phyloP scores from a whole-genome alignment of 345 rosid genomes.

The Raphanus sativus region DNA sequence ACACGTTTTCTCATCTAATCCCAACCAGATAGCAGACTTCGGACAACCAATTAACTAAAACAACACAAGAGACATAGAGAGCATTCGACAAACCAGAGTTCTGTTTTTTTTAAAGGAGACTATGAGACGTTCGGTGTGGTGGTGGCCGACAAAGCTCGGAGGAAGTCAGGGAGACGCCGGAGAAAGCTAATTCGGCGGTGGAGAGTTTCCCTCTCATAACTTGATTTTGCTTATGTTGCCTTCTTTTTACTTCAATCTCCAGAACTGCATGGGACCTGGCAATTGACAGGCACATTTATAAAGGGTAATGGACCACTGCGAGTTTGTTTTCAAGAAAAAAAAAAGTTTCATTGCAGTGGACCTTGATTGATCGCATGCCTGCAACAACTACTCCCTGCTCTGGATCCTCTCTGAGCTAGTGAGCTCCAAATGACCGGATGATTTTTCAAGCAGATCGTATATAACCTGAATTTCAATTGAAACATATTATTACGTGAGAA shows the following conservation, averaged over 20 bases:
- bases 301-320: not conserved
- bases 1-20: not conserved
- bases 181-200: not conserved
- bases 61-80: not conserved
- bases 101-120: not conserved
- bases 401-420: constrained; percentile 79
- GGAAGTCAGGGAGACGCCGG: not conserved
- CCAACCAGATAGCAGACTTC: not conserved
- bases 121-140: not conserved
- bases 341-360: constrained; percentile 17
- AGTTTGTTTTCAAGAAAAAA: not conserved
- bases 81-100: not conserved
- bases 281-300: constrained; percentile 18
- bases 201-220: constrained; percentile 76
- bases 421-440: constrained; percentile 85
- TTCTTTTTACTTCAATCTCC: constrained; percentile 84
- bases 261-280: constrained; percentile 90
- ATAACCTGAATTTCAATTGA: constrained; percentile 59
- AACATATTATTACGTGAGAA: not conserved
- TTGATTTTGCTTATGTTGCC: constrained; percentile 72
- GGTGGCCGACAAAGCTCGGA: not conserved
- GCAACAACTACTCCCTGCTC: constrained; percentile 83
- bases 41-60: not conserved
- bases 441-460: constrained; percentile 89
- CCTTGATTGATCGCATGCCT: constrained; percentile 89